Percentiles rank a stretch among this genome's conserved stretches.
phyloP scores from a whole-genome alignment of 1,139 yeast species.

The Blastobotrys indianensis region DNA sequence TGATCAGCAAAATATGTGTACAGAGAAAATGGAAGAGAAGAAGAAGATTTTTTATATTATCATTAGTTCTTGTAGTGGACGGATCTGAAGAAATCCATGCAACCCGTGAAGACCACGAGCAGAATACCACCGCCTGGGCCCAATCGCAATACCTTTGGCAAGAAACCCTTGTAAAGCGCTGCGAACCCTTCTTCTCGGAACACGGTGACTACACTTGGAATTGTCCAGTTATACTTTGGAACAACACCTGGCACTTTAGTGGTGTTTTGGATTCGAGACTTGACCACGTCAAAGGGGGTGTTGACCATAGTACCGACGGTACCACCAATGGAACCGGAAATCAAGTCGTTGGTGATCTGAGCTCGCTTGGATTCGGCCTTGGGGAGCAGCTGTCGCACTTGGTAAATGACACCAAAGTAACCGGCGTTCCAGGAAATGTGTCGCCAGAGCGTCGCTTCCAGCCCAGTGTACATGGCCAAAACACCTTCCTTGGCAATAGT shows the following conservation, averaged over 20 bases:
- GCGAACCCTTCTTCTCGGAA: slow-evolving; percentile 80
- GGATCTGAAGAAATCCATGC: slow-evolving; percentile 89
- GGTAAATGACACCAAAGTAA: slow-evolving; percentile 91
- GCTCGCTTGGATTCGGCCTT: slow-evolving; percentile 61
- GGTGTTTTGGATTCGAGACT: slow-evolving; percentile 92
- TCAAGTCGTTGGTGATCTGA: slow-evolving; percentile 77
- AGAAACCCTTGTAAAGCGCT: slow-evolving; percentile 80
- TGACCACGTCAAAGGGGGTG: slow-evolving; percentile 97
- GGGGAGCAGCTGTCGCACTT: slow-evolving; percentile 75
- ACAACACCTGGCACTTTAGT: slow-evolving; percentile 55
- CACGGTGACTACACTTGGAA: slow-evolving; percentile 71
- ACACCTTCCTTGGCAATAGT: slow-evolving; percentile 72
- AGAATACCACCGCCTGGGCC: slow-evolving; percentile 99
- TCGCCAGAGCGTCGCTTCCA: slow-evolving; percentile 97
- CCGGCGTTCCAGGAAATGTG: slow-evolving; percentile 98
- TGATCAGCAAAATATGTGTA: background rate
- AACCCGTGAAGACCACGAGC: slow-evolving; percentile 87
- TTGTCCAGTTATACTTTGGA: slow-evolving; percentile 86
- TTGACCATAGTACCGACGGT: slow-evolving; percentile 88
- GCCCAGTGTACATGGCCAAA: slow-evolving; percentile 83
- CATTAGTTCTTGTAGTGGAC: slow-evolving; percentile 37
- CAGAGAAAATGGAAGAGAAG: background rate
- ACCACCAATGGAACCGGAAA: slow-evolving; percentile 95
- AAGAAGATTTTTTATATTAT: background rate
- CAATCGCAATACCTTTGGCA: slow-evolving; percentile 93